Percentiles rank a stretch among this genome's conserved stretches.
Conservation (phyloP, 1,284 basidiomycete genomes). For the Hortiboletus rubellus region DNA sequence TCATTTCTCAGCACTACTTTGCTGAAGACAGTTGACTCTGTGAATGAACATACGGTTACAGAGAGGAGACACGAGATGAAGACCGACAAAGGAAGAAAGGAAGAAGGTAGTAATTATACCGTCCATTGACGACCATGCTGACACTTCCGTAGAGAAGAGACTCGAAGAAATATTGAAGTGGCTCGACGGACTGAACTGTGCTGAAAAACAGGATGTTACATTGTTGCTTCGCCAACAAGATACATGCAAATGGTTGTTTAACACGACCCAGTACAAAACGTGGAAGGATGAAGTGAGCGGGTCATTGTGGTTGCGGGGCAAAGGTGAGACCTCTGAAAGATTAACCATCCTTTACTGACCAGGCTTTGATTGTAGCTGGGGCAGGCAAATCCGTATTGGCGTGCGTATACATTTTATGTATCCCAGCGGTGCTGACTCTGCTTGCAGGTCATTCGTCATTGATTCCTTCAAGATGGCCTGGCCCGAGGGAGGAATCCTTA, state of each 20-base stretch:
- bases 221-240: neutral
- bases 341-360: neutral
- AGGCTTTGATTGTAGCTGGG: neutral
- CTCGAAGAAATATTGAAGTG: slow-evolving; percentile 1
- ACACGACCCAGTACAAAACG: neutral
- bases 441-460: slow-evolving; percentile 1
- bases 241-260: slow-evolving; percentile 3
- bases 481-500: neutral
- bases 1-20: neutral
- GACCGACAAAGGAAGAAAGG: neutral
- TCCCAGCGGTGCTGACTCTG: neutral
- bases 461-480: neutral
- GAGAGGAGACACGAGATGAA: neutral
- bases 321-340: neutral
- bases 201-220: slow-evolving; percentile 1
- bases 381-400: slow-evolving; percentile 1
- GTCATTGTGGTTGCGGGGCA: slow-evolving; percentile 5
- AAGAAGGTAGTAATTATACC: neutral
- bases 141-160: neutral
- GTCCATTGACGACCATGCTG: neutral
- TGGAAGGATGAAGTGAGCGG: neutral
- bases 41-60: neutral
- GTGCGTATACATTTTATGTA: neutral
- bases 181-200: slow-evolving; percentile 2
- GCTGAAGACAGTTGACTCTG: neutral